A percentile compares a stretch with the other conserved stretches of the same genome.
phyloP scores from a whole-genome alignment of 371 early-diverging fungal genomes.

The Haplosporangium sp. region DNA sequence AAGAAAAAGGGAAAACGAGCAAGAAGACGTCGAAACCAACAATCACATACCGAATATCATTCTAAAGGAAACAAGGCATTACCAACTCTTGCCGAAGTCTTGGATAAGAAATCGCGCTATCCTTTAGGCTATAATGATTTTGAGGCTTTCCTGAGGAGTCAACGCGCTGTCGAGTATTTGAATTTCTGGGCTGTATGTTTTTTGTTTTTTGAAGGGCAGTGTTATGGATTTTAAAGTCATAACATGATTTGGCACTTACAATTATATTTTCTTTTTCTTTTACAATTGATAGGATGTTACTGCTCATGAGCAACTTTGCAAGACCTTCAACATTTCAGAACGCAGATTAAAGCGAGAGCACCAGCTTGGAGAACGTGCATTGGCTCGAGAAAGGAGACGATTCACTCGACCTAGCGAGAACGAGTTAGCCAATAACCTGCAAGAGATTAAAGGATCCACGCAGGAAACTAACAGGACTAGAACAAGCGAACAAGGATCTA shows the following conservation, averaged over 20 bases:
- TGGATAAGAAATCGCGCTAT: slow-evolving; percentile 34
- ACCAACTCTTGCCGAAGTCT: slow-evolving; percentile 22
- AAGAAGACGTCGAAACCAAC: background rate
- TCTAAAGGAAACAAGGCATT: background rate
- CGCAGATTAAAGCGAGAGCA: slow-evolving; percentile 41
- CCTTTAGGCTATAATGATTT: slow-evolving; percentile 50
- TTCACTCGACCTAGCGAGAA: background rate
- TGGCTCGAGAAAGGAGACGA: slow-evolving; percentile 37
- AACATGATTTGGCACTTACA: background rate
- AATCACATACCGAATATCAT: background rate
- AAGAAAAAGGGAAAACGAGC: slow-evolving; percentile 6
- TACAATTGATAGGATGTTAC: slow-evolving; percentile 35
- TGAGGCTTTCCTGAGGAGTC: slow-evolving; percentile 45
- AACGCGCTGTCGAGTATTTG: slow-evolving; percentile 48
- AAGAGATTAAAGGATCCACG: background rate
- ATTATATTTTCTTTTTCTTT: background rate
- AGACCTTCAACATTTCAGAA: slow-evolving; percentile 50
- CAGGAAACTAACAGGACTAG: slow-evolving; percentile 4
- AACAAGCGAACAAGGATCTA: slow-evolving; percentile 21
- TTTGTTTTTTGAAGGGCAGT: background rate
- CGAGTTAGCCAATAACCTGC: background rate
- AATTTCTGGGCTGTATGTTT: slow-evolving; percentile 52
- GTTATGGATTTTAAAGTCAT: too few relatives aligned
- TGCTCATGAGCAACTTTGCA: slow-evolving; percentile 52
- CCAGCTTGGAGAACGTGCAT: slow-evolving; percentile 41